Evolutionary conservation across 2,329 filamentous ascomycete genomes (phyloP), one percentile per base, ranked within the genome.

Genomic region (Tolypocladium nubicola): DNA sequence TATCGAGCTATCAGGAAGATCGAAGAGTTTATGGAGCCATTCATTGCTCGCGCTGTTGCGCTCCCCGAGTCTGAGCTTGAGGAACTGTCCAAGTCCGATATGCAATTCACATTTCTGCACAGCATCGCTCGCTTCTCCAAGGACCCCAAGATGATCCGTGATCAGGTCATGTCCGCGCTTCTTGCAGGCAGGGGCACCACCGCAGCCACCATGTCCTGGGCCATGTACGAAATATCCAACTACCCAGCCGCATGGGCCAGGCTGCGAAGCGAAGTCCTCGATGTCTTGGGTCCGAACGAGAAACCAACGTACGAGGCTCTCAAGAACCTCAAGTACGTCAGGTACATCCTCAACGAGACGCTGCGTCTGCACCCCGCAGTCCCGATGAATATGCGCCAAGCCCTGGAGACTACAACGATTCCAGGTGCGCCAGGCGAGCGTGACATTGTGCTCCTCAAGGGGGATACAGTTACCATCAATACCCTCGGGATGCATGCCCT

Each of bases 281-380:
- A 79, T 1, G 76, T 76, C 0, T 80, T 96, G 2, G 91, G 91
- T 1, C 70, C 80, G 3, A 74, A 82, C 9, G 72, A 79, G 14
- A 73, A 77, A 8, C 86, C 86, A 0, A 89, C 86, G 0, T 96
- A 96, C 69, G 80, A 83, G 13, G 83, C 96, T 67, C 78, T 97
- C 58, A 96, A 96, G 76, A 80, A 79, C 61, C 94, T 96, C 89
- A 88, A 87, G 64, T 96, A 93, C 70, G 80, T 94, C 55, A 77
- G 84, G 67, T 77, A 86, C 64, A 75, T 87, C 43, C 79, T 95
- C 64, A 86, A 89, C 72, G 90, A 95, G 74, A 88, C 84, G 0
- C 79, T 93, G 61, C 84, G 90, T 16, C 71, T 93, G 10, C 90
- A 92, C 70, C 89, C 90, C 1, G 81, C 84, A 9, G 87, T 94